Conservation (phyloP, 805 yeast species). For the Zygoascus flipseniorum region DNA sequence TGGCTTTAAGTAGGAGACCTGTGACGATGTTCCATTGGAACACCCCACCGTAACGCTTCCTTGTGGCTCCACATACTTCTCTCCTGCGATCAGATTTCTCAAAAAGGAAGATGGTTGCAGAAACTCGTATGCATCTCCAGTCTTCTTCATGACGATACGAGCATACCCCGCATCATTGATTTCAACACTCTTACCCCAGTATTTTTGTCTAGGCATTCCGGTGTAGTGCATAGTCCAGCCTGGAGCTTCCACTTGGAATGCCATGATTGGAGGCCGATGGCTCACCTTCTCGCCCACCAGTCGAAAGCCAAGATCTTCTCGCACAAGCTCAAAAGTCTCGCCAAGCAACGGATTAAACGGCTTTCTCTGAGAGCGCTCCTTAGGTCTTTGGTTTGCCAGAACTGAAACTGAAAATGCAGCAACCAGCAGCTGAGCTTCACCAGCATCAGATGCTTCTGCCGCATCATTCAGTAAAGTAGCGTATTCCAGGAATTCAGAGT, state of each 20-base stretch:
- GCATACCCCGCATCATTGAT: slow-evolving; percentile 66
- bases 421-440: slow-evolving; percentile 54
- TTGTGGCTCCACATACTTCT: slow-evolving; percentile 83
- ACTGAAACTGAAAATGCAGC: slow-evolving; percentile 79
- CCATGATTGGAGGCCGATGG: slow-evolving; percentile 83
- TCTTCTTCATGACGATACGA: slow-evolving; percentile 43
- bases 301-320: slow-evolving; percentile 74
- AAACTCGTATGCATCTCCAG: slow-evolving; percentile 74
- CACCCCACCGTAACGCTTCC: slow-evolving; percentile 59
- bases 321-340: slow-evolving; percentile 82
- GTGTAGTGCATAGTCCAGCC: slow-evolving; percentile 47
- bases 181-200: slow-evolving; percentile 93
- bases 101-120: slow-evolving; percentile 72
- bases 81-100: slow-evolving; percentile 89
- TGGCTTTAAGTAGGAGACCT: slow-evolving; percentile 57
- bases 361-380: slow-evolving; percentile 70
- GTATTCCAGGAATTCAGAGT: slow-evolving; percentile 76
- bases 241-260: slow-evolving; percentile 61
- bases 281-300: slow-evolving; percentile 75
- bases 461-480: slow-evolving; percentile 58
- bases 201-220: slow-evolving; percentile 59
- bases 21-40: slow-evolving; percentile 60
- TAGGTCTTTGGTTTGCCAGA: slow-evolving; percentile 61
- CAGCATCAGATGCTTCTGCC: slow-evolving; percentile 38
- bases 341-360: slow-evolving; percentile 94